phyloP scores from a whole-genome alignment of 306 rosid genomes.

The Prunus padus region DNA sequence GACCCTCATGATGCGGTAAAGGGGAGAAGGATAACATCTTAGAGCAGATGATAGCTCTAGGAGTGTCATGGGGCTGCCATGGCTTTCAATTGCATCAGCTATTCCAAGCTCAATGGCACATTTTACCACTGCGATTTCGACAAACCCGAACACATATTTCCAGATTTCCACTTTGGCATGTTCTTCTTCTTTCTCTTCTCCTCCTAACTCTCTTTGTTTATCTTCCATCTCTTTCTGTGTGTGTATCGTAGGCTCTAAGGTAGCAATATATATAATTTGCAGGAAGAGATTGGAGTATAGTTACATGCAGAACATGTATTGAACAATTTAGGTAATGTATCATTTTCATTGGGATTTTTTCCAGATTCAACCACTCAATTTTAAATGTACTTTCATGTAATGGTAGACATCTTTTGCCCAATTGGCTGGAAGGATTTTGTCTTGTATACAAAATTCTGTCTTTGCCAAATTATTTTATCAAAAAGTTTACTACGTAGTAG shows the following conservation, averaged over 20 bases:
- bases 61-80: conserved; percentile 49
- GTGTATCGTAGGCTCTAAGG: background rate
- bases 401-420: no score
- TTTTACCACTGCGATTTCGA: conserved; percentile 53
- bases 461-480: no score
- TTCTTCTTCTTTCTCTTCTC: conserved; percentile 23
- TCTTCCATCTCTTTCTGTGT: background rate
- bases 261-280: background rate
- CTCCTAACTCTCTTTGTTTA: background rate
- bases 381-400: no score
- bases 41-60: conserved; percentile 43
- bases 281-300: background rate
- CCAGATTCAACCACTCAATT: no score
- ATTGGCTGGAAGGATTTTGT: no score
- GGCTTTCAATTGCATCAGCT: conserved; percentile 54
- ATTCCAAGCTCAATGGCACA: conserved; percentile 65
- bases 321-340: background rate
- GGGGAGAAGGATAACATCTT: conserved; percentile 25
- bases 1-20: conserved; percentile 52
- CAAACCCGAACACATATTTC: conserved; percentile 55
- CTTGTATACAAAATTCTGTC: no score
- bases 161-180: conserved; percentile 35
- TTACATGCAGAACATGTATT: background rate
- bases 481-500: no score
- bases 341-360: no score